Evolutionary conservation across 1,284 basidiomycete genomes (phyloP), one percentile per base, ranked within the genome.

Genomic region (Puccinia sorghi): DNA sequence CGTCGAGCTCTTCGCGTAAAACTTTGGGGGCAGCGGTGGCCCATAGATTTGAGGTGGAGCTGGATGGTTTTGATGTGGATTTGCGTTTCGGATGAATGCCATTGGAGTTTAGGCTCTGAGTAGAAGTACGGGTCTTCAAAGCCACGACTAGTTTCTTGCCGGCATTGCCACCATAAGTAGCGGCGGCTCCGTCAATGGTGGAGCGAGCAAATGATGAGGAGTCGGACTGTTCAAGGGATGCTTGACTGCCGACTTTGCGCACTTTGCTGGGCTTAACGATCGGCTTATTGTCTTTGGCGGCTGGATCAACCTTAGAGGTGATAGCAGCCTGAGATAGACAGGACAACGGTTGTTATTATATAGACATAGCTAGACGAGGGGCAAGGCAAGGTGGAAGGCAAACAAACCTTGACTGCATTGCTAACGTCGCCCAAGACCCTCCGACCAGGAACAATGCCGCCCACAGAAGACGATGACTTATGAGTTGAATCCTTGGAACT

Each of bases 331-430:
- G 20, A 5, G 54, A 27, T 8, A 37, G 11, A 64, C 52, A 56
- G 32, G 22, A 46, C 13, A 17, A 22, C 9, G 6, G 13, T 1
- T 50, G 46, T 41, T 48, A 70, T n/a, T n/a, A n/a, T n/a, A n/a
- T n/a, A 32, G 4, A 32, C 4, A 32, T 32, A 32, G 32, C 32
- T 32, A 32, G 32, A 32, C 32, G 4, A 32, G 32, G 32, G 32
- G 32, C 32, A 37, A n/a, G 13, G 27, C 32, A 1, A 59, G 22
- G 8, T 54, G 25, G 50, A 22, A 63, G 12, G 25, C 13, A 41
- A 13, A 56, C 41, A 48, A 3, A 82, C 81, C 81, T 81, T 81
- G 41, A 79, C 80, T 32, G 81, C 81, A 71, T 82, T 82, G 80
- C 80, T 81, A 22, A 82, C 67, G 66, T 82, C 81, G 25, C 81